These are phyloP conservation scores for Trichoderma virens DNA, from an alignment of 495 filamentous ascomycete species.

Conservation along the genomic window DNA sequence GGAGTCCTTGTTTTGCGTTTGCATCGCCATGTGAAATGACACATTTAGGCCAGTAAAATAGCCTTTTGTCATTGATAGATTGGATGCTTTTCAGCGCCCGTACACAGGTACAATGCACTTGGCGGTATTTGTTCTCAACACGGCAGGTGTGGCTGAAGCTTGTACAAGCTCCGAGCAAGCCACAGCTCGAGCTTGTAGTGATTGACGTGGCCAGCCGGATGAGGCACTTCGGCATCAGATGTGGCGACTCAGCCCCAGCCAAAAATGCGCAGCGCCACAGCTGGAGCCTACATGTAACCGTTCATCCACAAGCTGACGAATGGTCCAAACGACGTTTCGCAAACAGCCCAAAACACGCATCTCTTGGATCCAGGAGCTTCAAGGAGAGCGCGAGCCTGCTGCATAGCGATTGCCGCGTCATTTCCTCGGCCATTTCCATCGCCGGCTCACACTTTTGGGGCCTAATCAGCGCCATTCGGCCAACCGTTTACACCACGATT, in stretches of 20 bases:
- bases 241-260: constrained; percentile 2
- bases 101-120: too few relatives aligned
- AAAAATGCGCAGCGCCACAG: constrained; percentile 3
- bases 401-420: neutral
- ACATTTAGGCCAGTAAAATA: too few relatives aligned
- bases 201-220: constrained; percentile 6
- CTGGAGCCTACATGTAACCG: neutral
- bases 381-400: neutral
- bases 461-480: neutral
- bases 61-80: too few relatives aligned
- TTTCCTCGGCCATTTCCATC: neutral
- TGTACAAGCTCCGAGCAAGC: neutral
- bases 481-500: neutral
- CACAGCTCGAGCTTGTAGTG: constrained; percentile 1
- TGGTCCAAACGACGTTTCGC: neutral
- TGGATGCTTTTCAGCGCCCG: too few relatives aligned
- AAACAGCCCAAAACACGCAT: neutral
- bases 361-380: neutral
- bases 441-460: neutral
- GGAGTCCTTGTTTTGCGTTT: too few relatives aligned
- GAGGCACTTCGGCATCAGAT: neutral
- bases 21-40: too few relatives aligned
- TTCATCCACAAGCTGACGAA: constrained; percentile 8
- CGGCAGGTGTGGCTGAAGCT: too few relatives aligned
- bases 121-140: too few relatives aligned